Base-by-base conservation (phyloP, 257 asterid genomes). In the Solanum sejunctum region DNA sequence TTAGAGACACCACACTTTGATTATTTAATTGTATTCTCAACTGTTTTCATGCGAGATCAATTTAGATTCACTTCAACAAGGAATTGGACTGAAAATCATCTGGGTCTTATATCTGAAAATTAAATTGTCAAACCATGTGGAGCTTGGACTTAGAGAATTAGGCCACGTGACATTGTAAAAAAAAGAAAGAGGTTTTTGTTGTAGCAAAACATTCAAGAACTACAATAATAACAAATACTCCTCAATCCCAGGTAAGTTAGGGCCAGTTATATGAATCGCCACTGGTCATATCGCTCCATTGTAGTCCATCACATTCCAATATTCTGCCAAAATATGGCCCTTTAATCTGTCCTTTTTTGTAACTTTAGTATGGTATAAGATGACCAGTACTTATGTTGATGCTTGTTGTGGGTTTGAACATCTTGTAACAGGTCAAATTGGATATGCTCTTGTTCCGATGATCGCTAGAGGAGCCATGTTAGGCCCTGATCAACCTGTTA, bases 361-460 rank as follows among this genome's bases (percentile, higher is more conserved):
- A 16, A 52, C 21, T 69, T 63, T 8, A 36, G 77, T 66, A 32
- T 36, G 45, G 45, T 13, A 28, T 3, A 69, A 36, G 77, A 69
- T 69, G 39, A 63, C 9, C 47, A 43, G 18, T 63, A 63, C 41
- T 63, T 18, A 1, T 20, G 36, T 0, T 57, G 71, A 81, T 58
- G 20, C 5, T 81, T 56, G 8, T 9, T 64, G 13, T 43, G 12
- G 55, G 23, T 36, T 55, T 56, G 57, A 60, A 43, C 17, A 12
- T 8, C 17, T 82, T 79, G 82, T 85, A 12, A 60, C 91, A 94
- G 98, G 98, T 9, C 94, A 95, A 90, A 94, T 95, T 69, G 98
- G 98, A 5, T 95, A 95, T 87, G 96, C 98, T 32, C 94, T 95
- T 52, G 91, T 95, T 57, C 98, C 98, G 28, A 86, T 95, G 96